Evolutionary conservation across 768 basidiomycete species (phyloP).

Genomic region (Trametes cinnabarina): DNA sequence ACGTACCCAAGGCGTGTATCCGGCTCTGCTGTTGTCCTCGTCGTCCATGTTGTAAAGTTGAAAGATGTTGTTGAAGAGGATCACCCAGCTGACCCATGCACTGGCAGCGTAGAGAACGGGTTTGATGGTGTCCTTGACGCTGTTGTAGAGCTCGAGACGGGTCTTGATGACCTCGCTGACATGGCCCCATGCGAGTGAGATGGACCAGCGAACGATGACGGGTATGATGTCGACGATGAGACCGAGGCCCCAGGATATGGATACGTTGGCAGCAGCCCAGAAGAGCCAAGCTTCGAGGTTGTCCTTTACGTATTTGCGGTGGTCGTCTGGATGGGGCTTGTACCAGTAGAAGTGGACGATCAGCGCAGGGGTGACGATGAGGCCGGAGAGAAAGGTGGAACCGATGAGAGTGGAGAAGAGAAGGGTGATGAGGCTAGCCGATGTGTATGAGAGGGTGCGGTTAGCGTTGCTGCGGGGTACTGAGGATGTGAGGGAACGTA

Average conservation of each 20-base stretch:
- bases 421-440: slow-evolving; percentile 51
- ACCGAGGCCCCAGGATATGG: slow-evolving; percentile 78
- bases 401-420: slow-evolving; percentile 75
- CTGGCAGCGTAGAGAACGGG: slow-evolving; percentile 72
- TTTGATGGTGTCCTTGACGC: slow-evolving; percentile 67
- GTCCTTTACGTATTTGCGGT: slow-evolving; percentile 58
- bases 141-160: slow-evolving; percentile 65
- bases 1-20: slow-evolving; percentile 58
- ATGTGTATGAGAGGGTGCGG: not conserved
- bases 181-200: slow-evolving; percentile 70
- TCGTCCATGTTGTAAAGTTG: slow-evolving; percentile 46
- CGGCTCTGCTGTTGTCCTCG: slow-evolving; percentile 46
- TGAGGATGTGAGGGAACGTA: slow-evolving; percentile 28
- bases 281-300: slow-evolving; percentile 78
- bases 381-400: slow-evolving; percentile 59
- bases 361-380: slow-evolving; percentile 61
- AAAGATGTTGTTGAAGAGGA: slow-evolving; percentile 70
- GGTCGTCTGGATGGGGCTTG: slow-evolving; percentile 51
- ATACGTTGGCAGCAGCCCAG: slow-evolving; percentile 76
- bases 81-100: slow-evolving; percentile 71
- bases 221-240: slow-evolving; percentile 70
- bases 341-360: slow-evolving; percentile 72
- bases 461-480: not conserved
- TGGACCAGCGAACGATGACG: slow-evolving; percentile 46
- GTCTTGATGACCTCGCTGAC: slow-evolving; percentile 68